Evolutionary conservation across 1,284 basidiomycete genomes (phyloP).

Genomic region (Chiua sp.): DNA sequence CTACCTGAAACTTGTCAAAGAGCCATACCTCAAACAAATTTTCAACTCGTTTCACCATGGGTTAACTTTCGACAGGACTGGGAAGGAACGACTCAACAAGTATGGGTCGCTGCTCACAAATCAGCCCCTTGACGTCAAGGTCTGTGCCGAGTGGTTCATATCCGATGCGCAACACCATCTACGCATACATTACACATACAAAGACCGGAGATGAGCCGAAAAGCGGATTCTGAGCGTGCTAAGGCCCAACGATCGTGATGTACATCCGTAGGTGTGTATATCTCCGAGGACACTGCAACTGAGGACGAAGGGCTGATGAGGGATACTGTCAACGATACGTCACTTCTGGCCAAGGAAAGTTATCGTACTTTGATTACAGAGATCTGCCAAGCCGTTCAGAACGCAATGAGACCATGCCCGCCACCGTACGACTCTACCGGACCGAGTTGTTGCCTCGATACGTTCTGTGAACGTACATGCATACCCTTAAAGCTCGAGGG

Average conservation of each 20-base stretch:
- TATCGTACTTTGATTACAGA: conserved; percentile 54
- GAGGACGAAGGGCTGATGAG: conserved; percentile 21
- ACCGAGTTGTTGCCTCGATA: conserved; percentile 42
- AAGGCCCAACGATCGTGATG: conserved; percentile 59
- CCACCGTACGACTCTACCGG: conserved; percentile 44
- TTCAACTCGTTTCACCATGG: conserved; percentile 68
- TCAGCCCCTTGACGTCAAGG: conserved; percentile 66
- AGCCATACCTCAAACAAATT: conserved; percentile 76
- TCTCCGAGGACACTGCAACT: conserved; percentile 39
- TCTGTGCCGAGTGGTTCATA: conserved; percentile 60
- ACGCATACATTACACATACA: conserved; percentile 80
- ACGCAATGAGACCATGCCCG: conserved; percentile 68
- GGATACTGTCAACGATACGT: neutral
- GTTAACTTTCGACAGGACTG: conserved; percentile 91
- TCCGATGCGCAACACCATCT: conserved; percentile 81
- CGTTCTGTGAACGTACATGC: conserved; percentile 48
- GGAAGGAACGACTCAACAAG: neutral
- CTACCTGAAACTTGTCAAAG: conserved; percentile 62
- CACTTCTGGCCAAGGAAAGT: neutral
- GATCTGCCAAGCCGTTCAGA: conserved; percentile 55
- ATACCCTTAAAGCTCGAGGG: conserved; percentile 54
- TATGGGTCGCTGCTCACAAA: conserved; percentile 46
- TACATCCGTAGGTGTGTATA: conserved; percentile 54
- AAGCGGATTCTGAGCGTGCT: conserved; percentile 56
- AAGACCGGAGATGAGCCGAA: conserved; percentile 48